Base-by-base conservation (phyloP, 768 basidiomycete species). In the Cubamyces lactineus region DNA sequence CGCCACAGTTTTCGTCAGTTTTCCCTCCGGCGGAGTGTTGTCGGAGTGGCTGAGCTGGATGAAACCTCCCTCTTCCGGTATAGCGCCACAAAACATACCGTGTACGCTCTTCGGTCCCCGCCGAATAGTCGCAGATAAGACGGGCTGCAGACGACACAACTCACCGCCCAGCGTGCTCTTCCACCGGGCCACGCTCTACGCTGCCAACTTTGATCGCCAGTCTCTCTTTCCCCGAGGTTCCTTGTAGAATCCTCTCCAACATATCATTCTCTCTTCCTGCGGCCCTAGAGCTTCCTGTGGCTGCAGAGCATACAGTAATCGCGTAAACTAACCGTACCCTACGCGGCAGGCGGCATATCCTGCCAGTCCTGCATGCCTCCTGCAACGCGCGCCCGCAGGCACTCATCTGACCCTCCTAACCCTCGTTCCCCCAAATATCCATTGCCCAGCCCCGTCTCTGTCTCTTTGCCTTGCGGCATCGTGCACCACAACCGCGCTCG, bases 1-100 rank as follows among this genome's bases (percentile, higher is more conserved):
- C n/a, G 42, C 23, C 53, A 51, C 55, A 57, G 52, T 45, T 56
- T 28, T 46, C 54, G 28, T 16, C 40, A 46, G 15, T 52, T 59
- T 58, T 59, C 57, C 11, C 47, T 9, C 28, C 8, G 24, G 55
- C 61, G 61, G 61, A 57, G 53, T 23, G 12, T 39, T 16, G 42
- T 54, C 60, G 60, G 61, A 62, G 55, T 57, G 26, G 41, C 48
- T 46, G 61, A 42, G 61, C 28, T 2, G n/a, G 21, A 16, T 16
- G 28, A 38, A n/a, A 62, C 61, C 61, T 62, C 61, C 61, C 61
- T 21, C n/a, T 40, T 52, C 30, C n/a, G 50, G 61, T 8, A 21
- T 51, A 38, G 60, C 26, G 30, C 53, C 48, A 41, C 40, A 24
- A 45, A 42, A 47, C 43, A 24, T 41, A 30, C 8, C 3, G 4